phyloP scores from a whole-genome alignment of 768 basidiomycete species.

The Suillus brevipes region DNA sequence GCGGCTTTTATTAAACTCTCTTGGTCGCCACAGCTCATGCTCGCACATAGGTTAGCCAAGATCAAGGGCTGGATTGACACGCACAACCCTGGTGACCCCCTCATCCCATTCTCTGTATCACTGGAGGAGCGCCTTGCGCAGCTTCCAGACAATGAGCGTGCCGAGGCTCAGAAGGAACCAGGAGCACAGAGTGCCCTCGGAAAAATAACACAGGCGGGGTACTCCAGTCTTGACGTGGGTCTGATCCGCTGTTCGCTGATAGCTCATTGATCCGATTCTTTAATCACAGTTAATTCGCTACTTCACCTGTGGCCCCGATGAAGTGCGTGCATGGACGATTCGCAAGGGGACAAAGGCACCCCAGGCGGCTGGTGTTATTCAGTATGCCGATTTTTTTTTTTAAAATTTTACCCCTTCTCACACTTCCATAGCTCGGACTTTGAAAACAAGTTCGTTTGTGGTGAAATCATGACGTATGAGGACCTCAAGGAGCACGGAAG shows the following conservation, averaged over 20 bases:
- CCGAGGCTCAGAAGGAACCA: constrained; percentile 72
- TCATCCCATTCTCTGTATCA: constrained; percentile 97
- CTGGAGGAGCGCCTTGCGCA: constrained; percentile 84
- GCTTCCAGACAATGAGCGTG: constrained; percentile 65
- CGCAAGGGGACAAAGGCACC: constrained; percentile 92
- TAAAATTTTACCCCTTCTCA: constrained; percentile 1
- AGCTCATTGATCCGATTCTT: not conserved
- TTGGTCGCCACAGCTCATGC: not conserved
- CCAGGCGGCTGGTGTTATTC: constrained; percentile 97
- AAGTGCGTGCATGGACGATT: constrained; percentile 98
- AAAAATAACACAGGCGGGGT: constrained; percentile 96
- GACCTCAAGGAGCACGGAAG: constrained; percentile 91
- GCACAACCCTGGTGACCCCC: constrained; percentile 91
- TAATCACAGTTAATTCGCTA: constrained; percentile 78
- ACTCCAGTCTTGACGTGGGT: constrained; percentile 78
- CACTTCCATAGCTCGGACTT: constrained; percentile 74
- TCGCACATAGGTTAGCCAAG: constrained; percentile 71
- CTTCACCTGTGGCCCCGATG: constrained; percentile 96
- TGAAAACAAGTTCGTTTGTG: constrained; percentile 96
- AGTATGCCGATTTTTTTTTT: constrained; percentile 51
- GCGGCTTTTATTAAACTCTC: not conserved
- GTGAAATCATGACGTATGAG: constrained; percentile 92
- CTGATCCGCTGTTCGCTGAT: not conserved
- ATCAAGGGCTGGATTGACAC: constrained; percentile 98
- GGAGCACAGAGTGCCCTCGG: constrained; percentile 77